These are phyloP conservation scores for Brassica juncea DNA, from an alignment of 345 rosid species.

Conservation along the genomic window DNA sequence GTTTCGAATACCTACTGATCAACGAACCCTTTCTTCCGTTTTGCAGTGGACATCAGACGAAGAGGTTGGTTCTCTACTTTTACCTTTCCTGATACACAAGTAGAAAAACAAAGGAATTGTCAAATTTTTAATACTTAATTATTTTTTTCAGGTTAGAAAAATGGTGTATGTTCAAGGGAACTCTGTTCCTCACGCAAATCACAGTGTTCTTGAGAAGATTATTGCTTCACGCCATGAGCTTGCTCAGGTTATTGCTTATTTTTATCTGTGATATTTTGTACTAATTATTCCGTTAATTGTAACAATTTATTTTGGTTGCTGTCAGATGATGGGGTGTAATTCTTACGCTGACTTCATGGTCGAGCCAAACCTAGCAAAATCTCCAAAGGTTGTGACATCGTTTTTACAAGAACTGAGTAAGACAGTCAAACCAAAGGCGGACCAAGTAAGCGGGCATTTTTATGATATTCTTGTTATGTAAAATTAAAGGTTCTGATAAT, in stretches of 20 bases:
- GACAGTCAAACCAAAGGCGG: conserved; percentile 72
- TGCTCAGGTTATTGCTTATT: conserved; percentile 62
- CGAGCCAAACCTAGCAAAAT: conserved; percentile 76
- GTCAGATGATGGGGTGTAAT: conserved; percentile 73
- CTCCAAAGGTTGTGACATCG: conserved; percentile 72
- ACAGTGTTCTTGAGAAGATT: conserved; percentile 71
- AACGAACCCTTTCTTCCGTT: conserved; percentile 57
- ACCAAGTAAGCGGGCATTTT: conserved; percentile 52
- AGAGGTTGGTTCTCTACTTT: conserved; percentile 64
- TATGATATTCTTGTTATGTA: neutral
- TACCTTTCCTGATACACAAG: neutral
- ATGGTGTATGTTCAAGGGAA: conserved; percentile 73
- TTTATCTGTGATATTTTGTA: neutral
- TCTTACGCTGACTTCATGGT: conserved; percentile 76
- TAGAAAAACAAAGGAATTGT: neutral
- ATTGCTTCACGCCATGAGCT: conserved; percentile 82
- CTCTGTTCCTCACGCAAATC: conserved; percentile 76
- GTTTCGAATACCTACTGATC: conserved; percentile 65
- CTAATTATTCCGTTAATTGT: conserved; percentile 11
- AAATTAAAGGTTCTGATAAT: conserved; percentile 12
- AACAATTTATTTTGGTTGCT: neutral
- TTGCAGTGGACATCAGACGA: conserved; percentile 81
- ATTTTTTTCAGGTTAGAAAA: conserved; percentile 70
- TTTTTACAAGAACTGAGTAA: conserved; percentile 82
- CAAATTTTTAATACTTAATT: neutral